Conservation (phyloP, 1,284 basidiomycete species). For the Phenoliferia sp. region DNA sequence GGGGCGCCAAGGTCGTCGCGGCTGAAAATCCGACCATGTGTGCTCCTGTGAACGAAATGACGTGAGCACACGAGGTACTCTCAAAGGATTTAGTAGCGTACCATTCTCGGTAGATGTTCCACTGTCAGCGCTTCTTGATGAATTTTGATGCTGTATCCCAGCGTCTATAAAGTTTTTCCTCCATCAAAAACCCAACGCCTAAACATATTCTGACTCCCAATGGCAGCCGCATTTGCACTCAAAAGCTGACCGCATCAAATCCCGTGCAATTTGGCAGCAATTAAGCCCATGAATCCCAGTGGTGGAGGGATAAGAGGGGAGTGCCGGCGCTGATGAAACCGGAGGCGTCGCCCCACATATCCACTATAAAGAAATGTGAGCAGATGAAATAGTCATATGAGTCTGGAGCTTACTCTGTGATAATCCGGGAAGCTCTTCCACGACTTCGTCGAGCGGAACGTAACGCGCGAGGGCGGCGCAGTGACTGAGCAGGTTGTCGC, state of each 20-base stretch:
- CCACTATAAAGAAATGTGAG: not conserved
- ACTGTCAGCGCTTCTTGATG: constrained; percentile 7
- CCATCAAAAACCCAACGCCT: constrained; percentile 32
- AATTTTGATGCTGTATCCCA: constrained; percentile 18
- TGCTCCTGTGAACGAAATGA: not conserved
- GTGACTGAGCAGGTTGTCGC: constrained; percentile 30
- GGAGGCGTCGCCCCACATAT: constrained; percentile 17
- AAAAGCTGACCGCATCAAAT: constrained; percentile 14
- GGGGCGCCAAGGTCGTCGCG: not conserved
- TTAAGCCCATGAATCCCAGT: constrained; percentile 28
- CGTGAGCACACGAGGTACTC: not conserved
- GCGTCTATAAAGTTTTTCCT: constrained; percentile 4
- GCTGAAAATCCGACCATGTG: constrained; percentile 18
- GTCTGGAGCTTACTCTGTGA: constrained; percentile 22
- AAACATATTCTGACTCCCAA: constrained; percentile 31
- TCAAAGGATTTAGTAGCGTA: not conserved
- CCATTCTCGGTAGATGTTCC: constrained; percentile 3
- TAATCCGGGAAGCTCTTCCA: constrained; percentile 23
- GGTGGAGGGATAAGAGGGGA: constrained; percentile 9
- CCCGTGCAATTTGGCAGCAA: constrained; percentile 13
- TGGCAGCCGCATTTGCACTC: constrained; percentile 10
- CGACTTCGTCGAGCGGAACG: constrained; percentile 21
- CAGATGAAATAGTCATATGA: not conserved
- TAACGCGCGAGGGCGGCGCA: constrained; percentile 25
- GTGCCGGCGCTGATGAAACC: constrained; percentile 17